Base-by-base conservation (phyloP, 129 eudicot species). In the Saposhnikovia divaricata region DNA sequence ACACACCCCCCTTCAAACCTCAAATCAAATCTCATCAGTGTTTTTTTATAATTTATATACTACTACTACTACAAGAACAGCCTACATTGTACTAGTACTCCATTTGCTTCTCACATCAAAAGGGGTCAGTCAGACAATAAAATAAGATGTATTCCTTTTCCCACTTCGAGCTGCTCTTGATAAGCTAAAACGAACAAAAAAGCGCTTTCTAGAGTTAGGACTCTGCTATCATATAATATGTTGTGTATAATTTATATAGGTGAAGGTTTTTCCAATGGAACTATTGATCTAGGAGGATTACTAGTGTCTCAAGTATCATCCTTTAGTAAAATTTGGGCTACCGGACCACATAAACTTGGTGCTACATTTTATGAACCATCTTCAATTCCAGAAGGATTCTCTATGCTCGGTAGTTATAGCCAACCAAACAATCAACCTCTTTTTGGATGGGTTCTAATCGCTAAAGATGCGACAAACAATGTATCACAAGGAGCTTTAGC, bases 201-300 rank as follows among this genome's bases (percentile, higher is more conserved):
- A 57, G 66, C n/a, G 31, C 0, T 57, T 57, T 23, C 12, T 23
- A 57, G 13, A 57, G 66, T 57, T 57, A 8, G 15, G 34, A 61
- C 34, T n/a, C 34, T n/a, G 34, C 69, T 6, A n/a, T 61, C 16
- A 25, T n/a, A n/a, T n/a, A 1, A 61, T 61, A 8, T 19, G 16
- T 40, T 38, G 15, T 73, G 28, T 43, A 38, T 53, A 42, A 42
- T 61, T 40, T 76, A 42, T 23, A 42, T 57, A 88, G 93, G 86
- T 74, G 50, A 63, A n/a, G 85, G 74, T 25, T 89, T 89, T 47
- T 90, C 84, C 77, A 80, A 27, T 3, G 90, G 87, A 59, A 10
- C 74, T 19, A 87, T 89, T 76, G 88, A 89, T 77, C 85, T 89
- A 19, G 93, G 93, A 46, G 93, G 89, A 46, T 38, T 89, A 74